phyloP scores from a whole-genome alignment of 352 stramenopile genomes.

The Phytopythium aichiense region DNA sequence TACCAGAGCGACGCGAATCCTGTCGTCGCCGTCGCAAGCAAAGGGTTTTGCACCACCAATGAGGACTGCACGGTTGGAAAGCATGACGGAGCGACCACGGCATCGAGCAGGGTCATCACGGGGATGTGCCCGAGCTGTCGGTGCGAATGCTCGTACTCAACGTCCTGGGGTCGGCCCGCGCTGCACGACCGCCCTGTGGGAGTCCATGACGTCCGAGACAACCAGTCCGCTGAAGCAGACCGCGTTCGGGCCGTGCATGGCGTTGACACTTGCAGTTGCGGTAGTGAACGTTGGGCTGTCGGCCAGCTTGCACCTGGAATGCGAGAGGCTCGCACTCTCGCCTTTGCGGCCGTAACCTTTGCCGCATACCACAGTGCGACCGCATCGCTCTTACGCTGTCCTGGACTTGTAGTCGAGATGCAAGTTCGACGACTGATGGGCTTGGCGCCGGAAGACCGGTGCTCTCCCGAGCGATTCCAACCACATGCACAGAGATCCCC shows the following conservation, averaged over 20 bases:
- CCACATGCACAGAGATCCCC: too few species aligned
- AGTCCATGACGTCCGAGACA: constrained; percentile 20
- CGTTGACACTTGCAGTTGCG: constrained; percentile 18
- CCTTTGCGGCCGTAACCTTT: too few species aligned
- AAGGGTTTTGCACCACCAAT: constrained; percentile 30
- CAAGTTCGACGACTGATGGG: too few species aligned
- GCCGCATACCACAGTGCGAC: too few species aligned
- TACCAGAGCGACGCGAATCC: constrained; percentile 46
- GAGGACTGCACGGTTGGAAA: constrained; percentile 44
- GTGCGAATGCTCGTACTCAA: constrained; percentile 41
- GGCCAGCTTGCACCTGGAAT: too few species aligned
- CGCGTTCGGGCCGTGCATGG: constrained; percentile 47
- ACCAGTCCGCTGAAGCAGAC: constrained; percentile 20
- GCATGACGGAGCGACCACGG: constrained; percentile 16
- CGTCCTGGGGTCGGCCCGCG: constrained; percentile 54
- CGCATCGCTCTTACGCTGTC: too few species aligned
- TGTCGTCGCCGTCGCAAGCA: constrained; percentile 31
- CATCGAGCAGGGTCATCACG: constrained; percentile 17
- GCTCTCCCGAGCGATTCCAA: too few species aligned
- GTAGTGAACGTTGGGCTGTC: constrained; percentile 24
- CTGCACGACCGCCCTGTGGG: constrained; percentile 37
- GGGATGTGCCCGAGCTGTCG: constrained; percentile 40
- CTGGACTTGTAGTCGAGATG: too few species aligned
- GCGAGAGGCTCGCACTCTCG: too few species aligned
- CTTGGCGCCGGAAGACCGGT: too few species aligned